Evolutionary conservation across 78 protist genomes (phyloP).

Genomic region (Polysphondylium violaceum): DNA sequence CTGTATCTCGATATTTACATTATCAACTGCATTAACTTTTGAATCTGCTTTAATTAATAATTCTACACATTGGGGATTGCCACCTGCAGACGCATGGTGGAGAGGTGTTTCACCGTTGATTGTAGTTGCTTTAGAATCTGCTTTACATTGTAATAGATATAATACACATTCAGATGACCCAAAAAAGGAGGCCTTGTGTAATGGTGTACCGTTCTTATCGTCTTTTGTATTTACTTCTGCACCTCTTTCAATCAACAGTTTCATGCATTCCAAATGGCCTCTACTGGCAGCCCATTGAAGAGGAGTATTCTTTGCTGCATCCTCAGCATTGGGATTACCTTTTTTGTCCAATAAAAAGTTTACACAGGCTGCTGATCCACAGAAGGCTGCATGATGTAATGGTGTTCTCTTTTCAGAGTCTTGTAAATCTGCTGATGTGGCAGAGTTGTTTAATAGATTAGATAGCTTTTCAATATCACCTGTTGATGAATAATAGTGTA

Average conservation of each 20-base stretch:
- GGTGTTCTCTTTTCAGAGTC: constrained; percentile 72
- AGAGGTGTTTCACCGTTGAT: constrained; percentile 74
- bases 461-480: constrained; percentile 69
- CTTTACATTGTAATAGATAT: constrained; percentile 26
- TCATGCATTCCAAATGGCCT: constrained; percentile 72
- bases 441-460: constrained; percentile 71
- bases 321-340: constrained; percentile 44
- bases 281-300: constrained; percentile 70
- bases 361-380: constrained; percentile 73
- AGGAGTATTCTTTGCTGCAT: constrained; percentile 62
- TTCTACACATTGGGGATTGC: constrained; percentile 67
- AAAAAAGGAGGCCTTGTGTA: constrained; percentile 71
- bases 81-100: constrained; percentile 78
- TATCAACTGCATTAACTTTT: constrained; percentile 59
- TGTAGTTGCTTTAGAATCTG: constrained; percentile 66
- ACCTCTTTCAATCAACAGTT: constrained; percentile 70
- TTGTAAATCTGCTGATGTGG: constrained; percentile 50
- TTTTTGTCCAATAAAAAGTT: constrained; percentile 54
- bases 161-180: constrained; percentile 70
- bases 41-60: constrained; percentile 60
- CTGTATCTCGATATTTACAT: constrained; percentile 13
- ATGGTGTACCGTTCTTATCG: constrained; percentile 75
- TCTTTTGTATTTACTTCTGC: constrained; percentile 78
- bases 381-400: constrained; percentile 72
- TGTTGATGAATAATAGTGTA: constrained; percentile 70